Evolutionary conservation across 1,284 basidiomycete genomes (phyloP).

Genomic region (Ceratobasidium sp.): DNA sequence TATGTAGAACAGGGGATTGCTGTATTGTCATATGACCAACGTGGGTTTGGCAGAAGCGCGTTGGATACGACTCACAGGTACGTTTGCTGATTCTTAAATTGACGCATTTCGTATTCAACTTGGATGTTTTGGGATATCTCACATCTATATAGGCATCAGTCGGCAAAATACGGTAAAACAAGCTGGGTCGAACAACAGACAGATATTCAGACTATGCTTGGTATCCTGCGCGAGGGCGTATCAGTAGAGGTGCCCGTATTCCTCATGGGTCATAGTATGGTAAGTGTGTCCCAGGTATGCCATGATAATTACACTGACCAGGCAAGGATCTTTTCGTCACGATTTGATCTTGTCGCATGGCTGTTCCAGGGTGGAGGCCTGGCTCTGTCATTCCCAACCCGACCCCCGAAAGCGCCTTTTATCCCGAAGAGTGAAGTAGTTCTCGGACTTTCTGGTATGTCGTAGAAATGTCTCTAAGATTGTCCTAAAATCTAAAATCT

Average conservation of each 20-base stretch:
- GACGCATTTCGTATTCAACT: too few species aligned
- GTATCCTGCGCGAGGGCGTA: conserved; percentile 57
- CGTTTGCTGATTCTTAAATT: conserved; percentile 49
- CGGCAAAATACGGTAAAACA: conserved; percentile 67
- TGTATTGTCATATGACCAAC: conserved; percentile 82
- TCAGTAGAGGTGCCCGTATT: conserved; percentile 65
- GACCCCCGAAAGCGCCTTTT: conserved; percentile 51
- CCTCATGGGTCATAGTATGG: conserved; percentile 86
- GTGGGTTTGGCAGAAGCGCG: conserved; percentile 85
- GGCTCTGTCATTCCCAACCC: conserved; percentile 65
- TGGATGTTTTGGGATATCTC: too few species aligned
- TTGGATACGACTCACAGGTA: conserved; percentile 62
- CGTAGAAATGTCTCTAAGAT: conserved; percentile 44
- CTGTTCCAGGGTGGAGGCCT: conserved; percentile 73
- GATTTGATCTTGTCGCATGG: too few species aligned
- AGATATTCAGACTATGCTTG: conserved; percentile 74
- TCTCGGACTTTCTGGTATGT: conserved; percentile 29
- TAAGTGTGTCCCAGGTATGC: too few species aligned
- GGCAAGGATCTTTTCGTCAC: too few species aligned
- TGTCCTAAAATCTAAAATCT: too few species aligned
- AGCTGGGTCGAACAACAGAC: conserved; percentile 70
- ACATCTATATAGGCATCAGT: background rate
- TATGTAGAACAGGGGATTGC: conserved; percentile 65
- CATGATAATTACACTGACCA: too few species aligned
- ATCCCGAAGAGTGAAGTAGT: conserved; percentile 24